Evolutionary conservation across 2,329 filamentous ascomycete species (phyloP).

Genomic region (Phaeosphaeria sp.): DNA sequence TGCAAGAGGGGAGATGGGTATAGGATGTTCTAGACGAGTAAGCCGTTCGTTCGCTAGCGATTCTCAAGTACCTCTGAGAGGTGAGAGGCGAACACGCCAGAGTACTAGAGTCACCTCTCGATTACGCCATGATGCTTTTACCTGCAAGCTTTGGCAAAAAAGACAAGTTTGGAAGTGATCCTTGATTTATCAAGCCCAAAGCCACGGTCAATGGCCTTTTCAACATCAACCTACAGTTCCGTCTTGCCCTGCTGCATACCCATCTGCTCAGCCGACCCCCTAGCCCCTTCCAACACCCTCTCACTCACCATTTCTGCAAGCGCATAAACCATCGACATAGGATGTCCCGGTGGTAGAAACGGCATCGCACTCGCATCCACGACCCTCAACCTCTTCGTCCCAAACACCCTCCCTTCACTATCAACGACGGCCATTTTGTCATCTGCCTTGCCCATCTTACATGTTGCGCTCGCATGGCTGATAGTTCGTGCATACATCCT

Average conservation of each 20-base stretch:
- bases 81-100: background rate
- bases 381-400: slow-evolving; percentile 38
- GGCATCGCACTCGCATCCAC: slow-evolving; percentile 42
- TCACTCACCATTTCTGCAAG: slow-evolving; percentile 40
- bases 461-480: slow-evolving; percentile 34
- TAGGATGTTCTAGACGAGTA: background rate
- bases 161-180: background rate
- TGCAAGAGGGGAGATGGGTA: background rate
- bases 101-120: background rate
- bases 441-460: slow-evolving; percentile 34
- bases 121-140: background rate
- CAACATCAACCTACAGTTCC: background rate
- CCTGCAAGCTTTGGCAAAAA: background rate
- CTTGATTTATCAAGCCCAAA: background rate
- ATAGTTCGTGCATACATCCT: slow-evolving; percentile 16
- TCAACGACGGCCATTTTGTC: slow-evolving; percentile 44
- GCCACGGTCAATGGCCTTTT: background rate
- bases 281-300: slow-evolving; percentile 13
- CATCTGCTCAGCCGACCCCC: background rate
- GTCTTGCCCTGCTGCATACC: background rate
- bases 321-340: slow-evolving; percentile 34
- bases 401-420: slow-evolving; percentile 38
- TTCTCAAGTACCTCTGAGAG: background rate
- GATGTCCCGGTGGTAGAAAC: slow-evolving; percentile 47
- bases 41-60: background rate